phyloP scores from a whole-genome alignment of 108 stramenopile genomes.

The Nitzschia putrida region DNA sequence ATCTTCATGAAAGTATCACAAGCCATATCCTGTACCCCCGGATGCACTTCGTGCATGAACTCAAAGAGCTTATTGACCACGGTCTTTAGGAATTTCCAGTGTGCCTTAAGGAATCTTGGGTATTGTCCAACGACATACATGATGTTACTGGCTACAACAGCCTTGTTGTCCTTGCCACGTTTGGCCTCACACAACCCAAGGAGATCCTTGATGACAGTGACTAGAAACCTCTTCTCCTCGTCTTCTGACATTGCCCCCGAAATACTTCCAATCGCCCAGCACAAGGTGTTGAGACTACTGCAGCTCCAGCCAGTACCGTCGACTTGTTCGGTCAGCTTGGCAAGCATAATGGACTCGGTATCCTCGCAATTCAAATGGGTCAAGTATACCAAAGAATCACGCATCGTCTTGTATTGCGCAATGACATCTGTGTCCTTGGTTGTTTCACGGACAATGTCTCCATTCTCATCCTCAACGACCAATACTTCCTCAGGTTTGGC shows the following conservation, averaged over 20 bases:
- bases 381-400: constrained; percentile 96
- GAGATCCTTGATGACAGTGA: constrained; percentile 98
- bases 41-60: constrained; percentile 99
- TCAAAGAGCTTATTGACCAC: constrained; percentile 99
- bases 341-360: constrained; percentile 97
- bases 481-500: constrained; percentile 99
- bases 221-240: constrained; percentile 98
- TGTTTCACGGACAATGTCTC: constrained; percentile 95
- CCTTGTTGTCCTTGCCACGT: constrained; percentile 98
- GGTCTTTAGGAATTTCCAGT: constrained; percentile 99
- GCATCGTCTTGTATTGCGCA: constrained; percentile 99
- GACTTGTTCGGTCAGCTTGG: constrained; percentile 95
- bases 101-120: constrained; percentile 97
- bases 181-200: constrained; percentile 94
- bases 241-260: constrained; percentile 98
- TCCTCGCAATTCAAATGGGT: constrained; percentile 98
- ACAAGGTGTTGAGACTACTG: constrained; percentile 97
- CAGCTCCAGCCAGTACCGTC: constrained; percentile 90
- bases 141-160: constrained; percentile 98
- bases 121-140: constrained; percentile 99
- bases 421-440: constrained; percentile 98
- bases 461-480: constrained; percentile 98
- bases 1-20: constrained; percentile 99
- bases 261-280: constrained; percentile 99
- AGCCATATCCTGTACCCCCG: constrained; percentile 99